A percentile compares a stretch with the other conserved stretches of the same genome.
These are phyloP conservation scores for Paspalum vaginatum DNA, from an alignment of 176 grass and related monocot genomes.

Conservation along the genomic window DNA sequence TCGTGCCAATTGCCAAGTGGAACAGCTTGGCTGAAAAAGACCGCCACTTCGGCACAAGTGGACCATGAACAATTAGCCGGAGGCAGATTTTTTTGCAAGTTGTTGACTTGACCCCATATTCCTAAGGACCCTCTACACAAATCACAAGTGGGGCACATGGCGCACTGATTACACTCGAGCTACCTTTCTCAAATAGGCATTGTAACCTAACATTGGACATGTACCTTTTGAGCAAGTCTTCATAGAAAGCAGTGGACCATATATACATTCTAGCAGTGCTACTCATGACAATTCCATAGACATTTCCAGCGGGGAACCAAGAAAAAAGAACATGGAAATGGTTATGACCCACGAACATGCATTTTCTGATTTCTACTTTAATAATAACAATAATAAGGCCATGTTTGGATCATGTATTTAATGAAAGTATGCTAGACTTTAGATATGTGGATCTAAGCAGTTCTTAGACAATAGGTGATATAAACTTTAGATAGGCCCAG, in stretches of 20 bases:
- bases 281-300: not conserved
- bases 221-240: not conserved
- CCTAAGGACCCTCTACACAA: too few relatives aligned
- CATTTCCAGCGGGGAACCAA: not conserved
- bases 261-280: not conserved
- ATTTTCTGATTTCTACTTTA: not conserved
- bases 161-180: not conserved
- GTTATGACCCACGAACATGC: not conserved
- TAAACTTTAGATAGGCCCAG: too few relatives aligned
- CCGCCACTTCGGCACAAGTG: not conserved
- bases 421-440: too few relatives aligned
- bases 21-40: not conserved
- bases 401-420: too few relatives aligned
- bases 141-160: not conserved
- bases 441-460: too few relatives aligned
- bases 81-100: not conserved
- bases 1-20: not conserved
- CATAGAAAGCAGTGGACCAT: not conserved
- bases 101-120: not conserved
- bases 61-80: not conserved
- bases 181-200: conserved; percentile 3
- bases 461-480: too few relatives aligned
- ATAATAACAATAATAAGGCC: not conserved
- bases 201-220: not conserved
- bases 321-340: not conserved